These are phyloP conservation scores for Suillus subalutaceus DNA, from an alignment of 768 basidiomycete genomes.

Conservation along the genomic window DNA sequence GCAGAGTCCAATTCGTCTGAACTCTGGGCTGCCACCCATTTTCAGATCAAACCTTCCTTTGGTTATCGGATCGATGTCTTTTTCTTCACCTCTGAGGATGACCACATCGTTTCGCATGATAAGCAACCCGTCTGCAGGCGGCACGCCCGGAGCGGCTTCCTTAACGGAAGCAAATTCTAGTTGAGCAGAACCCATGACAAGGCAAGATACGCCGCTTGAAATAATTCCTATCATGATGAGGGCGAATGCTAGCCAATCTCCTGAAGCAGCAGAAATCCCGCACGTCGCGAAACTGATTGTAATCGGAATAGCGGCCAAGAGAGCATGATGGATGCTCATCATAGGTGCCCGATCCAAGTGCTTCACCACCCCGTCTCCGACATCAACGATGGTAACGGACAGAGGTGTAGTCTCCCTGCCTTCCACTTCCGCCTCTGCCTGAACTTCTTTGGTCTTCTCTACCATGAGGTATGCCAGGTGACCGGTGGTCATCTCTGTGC, in stretches of 20 bases:
- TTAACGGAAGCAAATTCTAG: constrained; percentile 23
- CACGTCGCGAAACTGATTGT: constrained; percentile 24
- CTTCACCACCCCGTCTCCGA: constrained; percentile 7
- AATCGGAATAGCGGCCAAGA: constrained; percentile 31
- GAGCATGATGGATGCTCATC: constrained; percentile 12
- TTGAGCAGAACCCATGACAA: constrained; percentile 34
- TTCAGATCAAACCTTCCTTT: constrained; percentile 33
- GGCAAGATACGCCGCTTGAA: constrained; percentile 33
- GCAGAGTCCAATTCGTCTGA: constrained; percentile 27
- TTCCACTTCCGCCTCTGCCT: constrained; percentile 13
- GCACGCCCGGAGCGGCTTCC: constrained; percentile 24
- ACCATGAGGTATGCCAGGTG: constrained; percentile 27
- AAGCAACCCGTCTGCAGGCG: constrained; percentile 36
- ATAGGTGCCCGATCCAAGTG: constrained; percentile 14
- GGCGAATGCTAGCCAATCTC: constrained; percentile 34
- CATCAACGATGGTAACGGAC: constrained; percentile 22
- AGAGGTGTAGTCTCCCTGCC: constrained; percentile 24
- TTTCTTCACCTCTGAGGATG: constrained; percentile 35
- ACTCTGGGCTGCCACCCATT: constrained; percentile 19
- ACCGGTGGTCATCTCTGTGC: constrained; percentile 23
- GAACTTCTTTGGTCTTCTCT: constrained; percentile 14
- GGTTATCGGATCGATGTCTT: constrained; percentile 33
- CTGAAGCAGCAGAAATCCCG: constrained; percentile 26
- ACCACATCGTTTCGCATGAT: constrained; percentile 26
- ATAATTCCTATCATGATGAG: constrained; percentile 38